phyloP scores from a whole-genome alignment of 2,329 filamentous ascomycete species.

The Pyrenophora tritici-repentis region DNA sequence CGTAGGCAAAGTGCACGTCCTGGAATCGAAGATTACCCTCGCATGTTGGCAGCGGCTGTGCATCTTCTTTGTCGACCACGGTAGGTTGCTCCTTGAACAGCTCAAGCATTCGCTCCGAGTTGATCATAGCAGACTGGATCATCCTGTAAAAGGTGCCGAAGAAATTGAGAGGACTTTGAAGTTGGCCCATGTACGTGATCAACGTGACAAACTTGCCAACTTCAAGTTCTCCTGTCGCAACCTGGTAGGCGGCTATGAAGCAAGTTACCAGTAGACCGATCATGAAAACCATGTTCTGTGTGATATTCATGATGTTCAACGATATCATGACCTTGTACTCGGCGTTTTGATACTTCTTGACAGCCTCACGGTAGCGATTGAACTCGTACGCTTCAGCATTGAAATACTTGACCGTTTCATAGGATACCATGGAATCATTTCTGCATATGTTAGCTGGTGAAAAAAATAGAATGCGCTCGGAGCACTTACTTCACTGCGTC shows the following conservation, averaged over 20 bases:
- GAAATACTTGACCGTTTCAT: slow-evolving; percentile 77
- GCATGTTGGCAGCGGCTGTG: slow-evolving; percentile 67
- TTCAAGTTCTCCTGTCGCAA: slow-evolving; percentile 64
- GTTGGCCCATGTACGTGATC: slow-evolving; percentile 74
- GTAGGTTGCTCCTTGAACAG: slow-evolving; percentile 95
- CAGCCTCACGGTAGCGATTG: slow-evolving; percentile 60
- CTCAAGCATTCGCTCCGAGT: slow-evolving; percentile 91
- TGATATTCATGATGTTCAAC: slow-evolving; percentile 64
- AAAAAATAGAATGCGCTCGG: background rate
- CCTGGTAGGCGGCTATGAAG: slow-evolving; percentile 72
- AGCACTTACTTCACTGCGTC: slow-evolving; percentile 81
- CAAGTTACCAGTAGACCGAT: slow-evolving; percentile 68
- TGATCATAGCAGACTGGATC: slow-evolving; percentile 96
- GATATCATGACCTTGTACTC: slow-evolving; percentile 63
- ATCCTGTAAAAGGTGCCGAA: slow-evolving; percentile 94
- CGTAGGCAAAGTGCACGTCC: slow-evolving; percentile 89
- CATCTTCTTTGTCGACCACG: slow-evolving; percentile 76
- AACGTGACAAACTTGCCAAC: slow-evolving; percentile 73
- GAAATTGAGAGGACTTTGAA: slow-evolving; percentile 72
- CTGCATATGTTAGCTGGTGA: slow-evolving; percentile 44
- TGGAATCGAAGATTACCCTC: slow-evolving; percentile 84
- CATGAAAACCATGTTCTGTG: slow-evolving; percentile 68
- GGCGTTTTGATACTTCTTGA: slow-evolving; percentile 61
- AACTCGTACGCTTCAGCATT: slow-evolving; percentile 65
- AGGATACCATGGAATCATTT: slow-evolving; percentile 98